phyloP scores from a whole-genome alignment of 2,329 filamentous ascomycete species.

The Aspergillus pseudoterreus region DNA sequence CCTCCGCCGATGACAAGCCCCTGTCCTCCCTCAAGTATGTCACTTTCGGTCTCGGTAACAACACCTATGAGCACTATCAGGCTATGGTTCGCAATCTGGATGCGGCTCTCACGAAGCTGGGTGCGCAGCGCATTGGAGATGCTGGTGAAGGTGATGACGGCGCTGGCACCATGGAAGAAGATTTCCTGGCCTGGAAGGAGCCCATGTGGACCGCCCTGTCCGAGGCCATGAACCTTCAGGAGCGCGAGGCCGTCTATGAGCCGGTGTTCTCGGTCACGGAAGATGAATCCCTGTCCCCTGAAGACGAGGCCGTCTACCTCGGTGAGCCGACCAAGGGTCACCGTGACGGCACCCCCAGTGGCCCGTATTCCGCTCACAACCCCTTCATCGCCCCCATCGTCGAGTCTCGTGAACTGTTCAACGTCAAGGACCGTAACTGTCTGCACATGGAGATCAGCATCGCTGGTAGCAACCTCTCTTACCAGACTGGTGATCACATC shows the following conservation, averaged over 20 bases:
- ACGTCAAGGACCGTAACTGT: slow-evolving; percentile 85
- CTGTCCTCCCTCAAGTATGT: slow-evolving; percentile 87
- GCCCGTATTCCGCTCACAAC: slow-evolving; percentile 94
- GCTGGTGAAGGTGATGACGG: slow-evolving; percentile 97
- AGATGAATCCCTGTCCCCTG: slow-evolving; percentile 66
- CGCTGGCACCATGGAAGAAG: slow-evolving; percentile 98
- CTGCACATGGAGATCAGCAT: slow-evolving; percentile 95
- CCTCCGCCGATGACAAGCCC: slow-evolving; percentile 60
- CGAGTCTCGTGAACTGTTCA: slow-evolving; percentile 89
- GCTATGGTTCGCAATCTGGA: slow-evolving; percentile 93
- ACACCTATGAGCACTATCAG: slow-evolving; percentile 99
- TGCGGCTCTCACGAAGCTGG: slow-evolving; percentile 74
- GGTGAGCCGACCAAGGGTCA: slow-evolving; percentile 97
- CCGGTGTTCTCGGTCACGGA: slow-evolving; percentile 82
- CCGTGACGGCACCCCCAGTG: slow-evolving; percentile 76
- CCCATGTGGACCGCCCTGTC: slow-evolving; percentile 92
- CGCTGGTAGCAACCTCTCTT: slow-evolving; percentile 80
- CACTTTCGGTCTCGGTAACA: slow-evolving; percentile 94
- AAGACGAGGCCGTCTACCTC: slow-evolving; percentile 81
- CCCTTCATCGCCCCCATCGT: slow-evolving; percentile 92
- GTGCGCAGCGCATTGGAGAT: slow-evolving; percentile 76
- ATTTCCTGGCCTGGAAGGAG: slow-evolving; percentile 98
- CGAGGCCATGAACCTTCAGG: slow-evolving; percentile 81
- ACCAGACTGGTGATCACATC: slow-evolving; percentile 96
- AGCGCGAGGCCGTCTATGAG: slow-evolving; percentile 95